These are phyloP conservation scores for Aspergillus conjunctus DNA, from an alignment of 495 filamentous ascomycete species.

Conservation along the genomic window DNA sequence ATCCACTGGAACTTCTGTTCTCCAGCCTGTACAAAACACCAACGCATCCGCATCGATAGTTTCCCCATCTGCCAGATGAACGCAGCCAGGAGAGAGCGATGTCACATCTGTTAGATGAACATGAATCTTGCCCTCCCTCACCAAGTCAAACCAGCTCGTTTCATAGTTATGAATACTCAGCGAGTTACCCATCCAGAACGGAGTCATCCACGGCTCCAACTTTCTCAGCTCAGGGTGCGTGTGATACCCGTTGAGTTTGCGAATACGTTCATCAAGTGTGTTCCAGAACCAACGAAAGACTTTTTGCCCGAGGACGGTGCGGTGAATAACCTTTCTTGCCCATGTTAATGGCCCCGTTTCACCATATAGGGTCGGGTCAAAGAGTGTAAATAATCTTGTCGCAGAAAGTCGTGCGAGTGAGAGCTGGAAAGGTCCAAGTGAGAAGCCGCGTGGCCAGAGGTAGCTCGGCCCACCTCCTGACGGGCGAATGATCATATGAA, in stretches of 20 bases:
- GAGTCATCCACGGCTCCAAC: slow-evolving; percentile 60
- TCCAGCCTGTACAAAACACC: slow-evolving; percentile 60
- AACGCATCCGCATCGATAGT: slow-evolving; percentile 60
- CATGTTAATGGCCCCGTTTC: slow-evolving; percentile 14
- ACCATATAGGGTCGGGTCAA: slow-evolving; percentile 15
- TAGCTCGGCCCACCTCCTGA: slow-evolving; percentile 19
- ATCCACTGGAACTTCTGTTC: slow-evolving; percentile 25
- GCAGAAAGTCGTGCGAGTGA: slow-evolving; percentile 13
- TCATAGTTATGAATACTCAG: slow-evolving; percentile 64
- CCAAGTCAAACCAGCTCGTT: slow-evolving; percentile 54
- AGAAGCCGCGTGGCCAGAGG: slow-evolving; percentile 16
- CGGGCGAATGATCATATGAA: slow-evolving; percentile 19
- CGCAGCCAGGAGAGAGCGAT: slow-evolving; percentile 34
- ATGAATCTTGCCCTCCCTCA: slow-evolving; percentile 53
- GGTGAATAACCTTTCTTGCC: slow-evolving; percentile 1
- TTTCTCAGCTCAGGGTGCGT: slow-evolving; percentile 61
- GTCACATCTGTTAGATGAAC: slow-evolving; percentile 61
- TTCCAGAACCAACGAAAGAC: slow-evolving; percentile 9
- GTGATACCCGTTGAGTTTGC: slow-evolving; percentile 53
- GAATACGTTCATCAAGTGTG: slow-evolving; percentile 32
- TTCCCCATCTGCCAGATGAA: slow-evolving; percentile 54
- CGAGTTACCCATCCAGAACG: slow-evolving; percentile 56
- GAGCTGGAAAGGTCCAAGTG: slow-evolving; percentile 9
- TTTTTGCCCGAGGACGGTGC: background rate
- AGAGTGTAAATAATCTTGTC: slow-evolving; percentile 13